Evolutionary conservation across 2,329 filamentous ascomycete species (phyloP), one percentile per base, ranked within the genome.

Genomic region (Cercospora beticola): DNA sequence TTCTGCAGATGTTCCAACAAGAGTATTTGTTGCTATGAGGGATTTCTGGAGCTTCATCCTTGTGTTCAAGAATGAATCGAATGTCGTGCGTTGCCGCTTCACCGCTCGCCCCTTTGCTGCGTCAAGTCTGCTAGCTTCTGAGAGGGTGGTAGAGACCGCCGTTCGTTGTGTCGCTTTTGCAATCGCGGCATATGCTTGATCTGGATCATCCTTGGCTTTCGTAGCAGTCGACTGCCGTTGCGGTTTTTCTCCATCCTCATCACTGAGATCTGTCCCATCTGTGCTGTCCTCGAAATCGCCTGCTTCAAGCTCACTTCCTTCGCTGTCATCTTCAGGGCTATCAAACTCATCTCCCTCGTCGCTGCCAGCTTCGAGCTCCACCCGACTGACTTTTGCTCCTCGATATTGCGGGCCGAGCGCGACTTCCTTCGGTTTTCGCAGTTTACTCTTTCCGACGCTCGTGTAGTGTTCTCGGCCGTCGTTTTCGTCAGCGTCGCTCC

Each of bases 31-130:
- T 0, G 92, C 90, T 16, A 95, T 87, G 14, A 99, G 82, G 1
- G 92, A 93, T 79, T 97, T 98, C 79, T 99, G 96, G 18, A 99
- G 82, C 69, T 94, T 92, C 76, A 99, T 97, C 21, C 95, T 89
- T 14, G 93, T 87, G 81, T 97, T 97, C 33, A 99, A 86, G 0
- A 98, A 87, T 0, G 92, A 88, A 74, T 98, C 94, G 76, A 97
- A 99, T 0, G 90, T 88, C 70, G 90, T 90, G 62, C 93, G 89
- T 81, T 99, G 95, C 67, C 89, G 85, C 75, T 93, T 94, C 43
- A 99, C 92, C 0, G 94, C 94, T 65, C 87, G 82, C 12, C 95
- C 95, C 80, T 98, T 98, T 52, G 90, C 88, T 4, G 91, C 88
- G 77, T 98, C 95, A 64, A 88, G 88, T 76, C 90, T 89, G 63